Evolutionary conservation across 2,329 filamentous ascomycete species (phyloP), one percentile per base, ranked within the genome.

Genomic region (Monosporascus cannonballus): DNA sequence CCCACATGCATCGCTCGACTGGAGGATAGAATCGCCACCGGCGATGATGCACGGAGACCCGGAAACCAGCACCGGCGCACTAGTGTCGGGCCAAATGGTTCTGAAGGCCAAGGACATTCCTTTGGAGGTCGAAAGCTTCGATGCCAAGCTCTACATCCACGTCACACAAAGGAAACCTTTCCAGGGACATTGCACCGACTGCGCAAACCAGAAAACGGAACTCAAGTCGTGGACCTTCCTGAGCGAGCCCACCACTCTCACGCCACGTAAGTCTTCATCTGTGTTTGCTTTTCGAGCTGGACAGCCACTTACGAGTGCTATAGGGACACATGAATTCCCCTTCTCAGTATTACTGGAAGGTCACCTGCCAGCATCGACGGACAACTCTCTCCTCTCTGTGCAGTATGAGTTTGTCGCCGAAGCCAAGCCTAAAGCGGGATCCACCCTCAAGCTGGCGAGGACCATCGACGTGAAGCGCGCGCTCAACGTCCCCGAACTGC

Each of bases 291-390:
- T 50, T 27, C 30, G 22, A 41, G 20, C 14, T 24, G 42, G n/a
- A 30, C 7, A 39, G 17, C 30, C n/a, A 54, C 65, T 65, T 47
- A 65, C 56, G 61, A 50, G 41, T 60, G 71, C 71, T 49, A 60
- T 66, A 71, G 85, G 87, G 55, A 72, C 78, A 48, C 90, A 96
- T 69, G 78, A 83, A 46, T 95, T 92, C 67, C 93, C 94, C 48
- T 96, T 96, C 71, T 96, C 90, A 61, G 86, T 90, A 61, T 78
- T 96, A 49, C 81, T 99, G 45, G 84, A 85, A 2, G 94, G 94
- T 20, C 81, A 93, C 64, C 79, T 96, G n/a, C 92, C 93, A 3
- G 89, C 90, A 2, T 88, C 85, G 42, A 89, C 89, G 64, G 85
- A 92, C 65, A 87, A 87, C 51, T 75, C 81, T 6, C 73, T 96